These are phyloP conservation scores for Rhodomyrtus tomentosa DNA, from an alignment of 345 rosid genomes.

Conservation along the genomic window DNA sequence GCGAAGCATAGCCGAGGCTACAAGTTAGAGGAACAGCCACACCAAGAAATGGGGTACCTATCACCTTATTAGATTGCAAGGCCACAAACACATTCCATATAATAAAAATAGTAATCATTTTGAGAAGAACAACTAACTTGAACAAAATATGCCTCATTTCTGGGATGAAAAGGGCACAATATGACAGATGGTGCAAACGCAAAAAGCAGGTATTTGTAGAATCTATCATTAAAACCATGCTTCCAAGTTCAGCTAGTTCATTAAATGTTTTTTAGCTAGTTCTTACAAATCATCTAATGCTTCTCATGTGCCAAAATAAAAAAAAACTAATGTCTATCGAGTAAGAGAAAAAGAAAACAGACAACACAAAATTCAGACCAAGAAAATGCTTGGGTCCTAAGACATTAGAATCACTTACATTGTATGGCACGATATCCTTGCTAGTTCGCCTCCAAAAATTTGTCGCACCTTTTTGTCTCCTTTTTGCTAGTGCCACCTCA, in stretches of 20 bases:
- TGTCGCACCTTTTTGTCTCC: too few species aligned
- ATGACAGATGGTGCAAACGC: background rate
- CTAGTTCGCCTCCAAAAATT: too few species aligned
- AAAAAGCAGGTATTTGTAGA: background rate
- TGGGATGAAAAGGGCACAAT: background rate
- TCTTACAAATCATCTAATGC: background rate
- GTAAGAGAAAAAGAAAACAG: background rate
- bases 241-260: background rate
- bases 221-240: background rate
- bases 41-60: background rate
- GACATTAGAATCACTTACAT: background rate
- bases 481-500: background rate
- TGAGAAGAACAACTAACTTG: background rate
- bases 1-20: background rate
- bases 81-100: background rate
- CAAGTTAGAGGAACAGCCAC: background rate
- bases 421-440: background rate
- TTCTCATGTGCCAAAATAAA: too few species aligned
- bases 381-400: background rate
- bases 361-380: background rate
- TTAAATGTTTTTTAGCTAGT: background rate
- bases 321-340: background rate
- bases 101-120: background rate
- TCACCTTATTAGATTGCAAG: background rate
- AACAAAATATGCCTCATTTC: background rate